phyloP scores from a whole-genome alignment of 495 filamentous ascomycete species.

The Venustampulla echinocandica region DNA sequence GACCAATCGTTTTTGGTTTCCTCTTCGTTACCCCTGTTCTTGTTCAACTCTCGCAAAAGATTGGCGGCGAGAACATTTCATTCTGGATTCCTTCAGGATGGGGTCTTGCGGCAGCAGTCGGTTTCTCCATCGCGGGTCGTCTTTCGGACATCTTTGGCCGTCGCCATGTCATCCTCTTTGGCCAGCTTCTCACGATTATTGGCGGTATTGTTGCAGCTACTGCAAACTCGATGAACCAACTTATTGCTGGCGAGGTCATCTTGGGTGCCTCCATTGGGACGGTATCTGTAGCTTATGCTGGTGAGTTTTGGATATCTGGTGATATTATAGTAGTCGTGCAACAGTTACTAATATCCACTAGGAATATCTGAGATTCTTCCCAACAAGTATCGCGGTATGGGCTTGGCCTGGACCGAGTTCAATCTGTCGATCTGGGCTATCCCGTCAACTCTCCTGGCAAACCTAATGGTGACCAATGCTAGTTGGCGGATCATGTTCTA shows the following conservation, averaged over 20 bases:
- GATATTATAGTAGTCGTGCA: no score
- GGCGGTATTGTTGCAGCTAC: conserved; percentile 14
- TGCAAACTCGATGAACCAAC: conserved; percentile 6
- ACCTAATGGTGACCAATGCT: conserved; percentile 12
- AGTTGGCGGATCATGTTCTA: conserved; percentile 20
- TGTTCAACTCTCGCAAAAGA: conserved; percentile 7
- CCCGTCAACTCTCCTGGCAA: conserved; percentile 15
- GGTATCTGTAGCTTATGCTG: conserved; percentile 23
- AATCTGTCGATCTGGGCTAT: conserved; percentile 16
- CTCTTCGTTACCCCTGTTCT: conserved; percentile 15
- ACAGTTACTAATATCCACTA: conserved; percentile 13
- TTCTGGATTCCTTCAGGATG: conserved; percentile 27
- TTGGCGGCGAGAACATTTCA: conserved; percentile 17
- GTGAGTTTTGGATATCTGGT: conserved; percentile 17
- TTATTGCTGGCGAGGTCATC: conserved; percentile 20
- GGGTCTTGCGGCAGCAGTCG: conserved; percentile 19
- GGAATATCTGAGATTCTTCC: conserved; percentile 22
- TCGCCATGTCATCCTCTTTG: conserved; percentile 23
- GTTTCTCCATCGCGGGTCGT: conserved; percentile 25
- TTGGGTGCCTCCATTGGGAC: conserved; percentile 21
- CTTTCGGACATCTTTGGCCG: conserved; percentile 29
- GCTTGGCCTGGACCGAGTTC: conserved; percentile 16
- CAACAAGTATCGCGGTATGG: conserved; percentile 21
- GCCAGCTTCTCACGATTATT: conserved; percentile 21
- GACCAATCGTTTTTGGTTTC: conserved; percentile 15